phyloP scores from a whole-genome alignment of 2,329 filamentous ascomycete genomes.

The Talaromyces sp. region DNA sequence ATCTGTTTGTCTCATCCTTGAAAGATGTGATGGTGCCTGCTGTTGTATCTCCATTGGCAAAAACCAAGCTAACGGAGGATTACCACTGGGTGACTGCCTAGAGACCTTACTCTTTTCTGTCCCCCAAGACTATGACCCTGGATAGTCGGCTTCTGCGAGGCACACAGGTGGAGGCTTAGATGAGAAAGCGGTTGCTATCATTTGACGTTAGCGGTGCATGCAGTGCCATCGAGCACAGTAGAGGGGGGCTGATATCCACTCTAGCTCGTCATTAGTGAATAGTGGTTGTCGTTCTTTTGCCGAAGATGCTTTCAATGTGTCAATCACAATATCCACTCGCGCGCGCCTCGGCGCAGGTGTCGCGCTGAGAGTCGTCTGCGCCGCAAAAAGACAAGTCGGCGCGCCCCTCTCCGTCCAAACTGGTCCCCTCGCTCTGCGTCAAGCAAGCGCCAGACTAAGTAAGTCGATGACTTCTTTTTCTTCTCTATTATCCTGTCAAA shows the following conservation, averaged over 20 bases:
- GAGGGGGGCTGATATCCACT: not conserved
- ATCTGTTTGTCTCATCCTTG: not conserved
- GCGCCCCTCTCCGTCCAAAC: slow-evolving; percentile 2
- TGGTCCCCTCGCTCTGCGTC: not conserved
- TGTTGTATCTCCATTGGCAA: not conserved
- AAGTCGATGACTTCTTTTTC: slow-evolving; percentile 5
- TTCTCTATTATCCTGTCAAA: slow-evolving; percentile 10
- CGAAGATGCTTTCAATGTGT: not conserved
- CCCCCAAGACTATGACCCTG: not conserved
- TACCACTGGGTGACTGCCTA: not conserved
- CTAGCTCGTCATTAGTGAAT: not conserved
- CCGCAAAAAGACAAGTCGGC: slow-evolving; percentile 8
- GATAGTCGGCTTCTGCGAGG: not conserved
- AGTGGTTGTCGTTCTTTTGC: not conserved
- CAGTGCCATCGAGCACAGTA: not conserved
- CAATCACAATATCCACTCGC: not conserved
- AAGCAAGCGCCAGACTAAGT: slow-evolving; percentile 8
- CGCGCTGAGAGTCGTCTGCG: slow-evolving; percentile 2
- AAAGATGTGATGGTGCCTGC: not conserved
- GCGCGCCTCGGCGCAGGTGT: not conserved
- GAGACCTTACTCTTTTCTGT: not conserved
- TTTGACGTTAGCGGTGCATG: not conserved
- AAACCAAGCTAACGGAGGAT: not conserved
- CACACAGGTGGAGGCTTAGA: not conserved
- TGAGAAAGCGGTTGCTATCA: not conserved